Base-by-base conservation (phyloP, 2,329 filamentous ascomycete genomes). In the Juglanconis sp. region DNA sequence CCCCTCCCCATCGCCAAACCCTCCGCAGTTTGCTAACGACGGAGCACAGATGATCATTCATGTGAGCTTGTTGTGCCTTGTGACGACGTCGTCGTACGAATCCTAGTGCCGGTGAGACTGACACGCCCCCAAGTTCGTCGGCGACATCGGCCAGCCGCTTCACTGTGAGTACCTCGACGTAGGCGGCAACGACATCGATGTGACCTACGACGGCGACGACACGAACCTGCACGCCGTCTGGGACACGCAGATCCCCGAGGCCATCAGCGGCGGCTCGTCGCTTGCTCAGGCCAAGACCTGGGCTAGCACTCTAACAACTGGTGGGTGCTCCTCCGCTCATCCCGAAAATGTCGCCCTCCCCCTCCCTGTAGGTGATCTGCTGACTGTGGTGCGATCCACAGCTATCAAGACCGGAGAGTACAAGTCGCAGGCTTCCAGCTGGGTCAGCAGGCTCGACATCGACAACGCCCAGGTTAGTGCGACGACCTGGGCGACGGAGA, bases 221-320 rank as follows among this genome's bases (percentile, higher is more conserved):
- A 82, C 81, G 17, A 88, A 88, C 68, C 76, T 88, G 4, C 86
- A 88, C 69, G 71, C 80, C 5, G 76, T 83, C 51, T 88, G 85
- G 85, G 86, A 88, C 68, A 83, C 79, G 7, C 73, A 78, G 53
- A 86, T 87, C 63, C 80, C 82, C 10, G 77, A 84, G 66, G 72
- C 72, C 55, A 69, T 75, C 38, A 68, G 73, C 1, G 76, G 76
- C 57, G 75, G 75, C 62, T 68, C 67, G 34, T 68, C 66, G 3
- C 66, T 74, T 47, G 50, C 70, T 30, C 68, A 72, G 3, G 77
- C 76, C 2, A 71, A 72, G 67, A 63, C 69, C 3, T 79, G 77
- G 76, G 74, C 77, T 9, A 64, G 66, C 30, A 68, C 66, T 1
- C 68, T 79, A 36, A 70, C 72, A 6, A 70, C 67, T 9, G 66